Percentiles rank a stretch among this genome's conserved stretches.
These are phyloP conservation scores for Pulveroboletus sp. DNA, from an alignment of 768 basidiomycete genomes.

Conservation along the genomic window DNA sequence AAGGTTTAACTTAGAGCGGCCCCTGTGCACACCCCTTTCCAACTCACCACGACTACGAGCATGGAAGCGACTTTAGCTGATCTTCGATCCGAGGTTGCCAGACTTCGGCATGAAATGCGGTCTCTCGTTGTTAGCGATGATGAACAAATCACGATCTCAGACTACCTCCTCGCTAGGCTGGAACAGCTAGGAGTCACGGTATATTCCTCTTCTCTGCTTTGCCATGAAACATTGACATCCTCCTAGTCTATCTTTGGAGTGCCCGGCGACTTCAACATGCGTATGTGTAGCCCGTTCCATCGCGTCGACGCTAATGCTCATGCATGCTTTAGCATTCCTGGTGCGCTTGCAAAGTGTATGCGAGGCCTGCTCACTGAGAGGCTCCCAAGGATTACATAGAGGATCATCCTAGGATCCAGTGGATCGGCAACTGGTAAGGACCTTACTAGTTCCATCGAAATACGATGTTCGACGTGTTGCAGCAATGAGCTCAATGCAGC, in stretches of 20 bases:
- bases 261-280: slow-evolving; percentile 85
- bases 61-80: slow-evolving; percentile 15
- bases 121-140: slow-evolving; percentile 35
- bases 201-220: slow-evolving; percentile 11
- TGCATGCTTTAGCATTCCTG: slow-evolving; percentile 22
- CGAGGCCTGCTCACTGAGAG: neutral
- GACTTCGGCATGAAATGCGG: slow-evolving; percentile 45
- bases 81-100: slow-evolving; percentile 44
- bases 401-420: slow-evolving; percentile 69
- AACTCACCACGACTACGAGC: neutral
- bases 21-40: neutral
- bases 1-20: neutral
- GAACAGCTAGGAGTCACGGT: slow-evolving; percentile 64
- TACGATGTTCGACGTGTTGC: neutral
- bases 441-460: neutral
- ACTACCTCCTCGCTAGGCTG: slow-evolving; percentile 60
- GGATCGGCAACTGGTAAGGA: slow-evolving; percentile 81
- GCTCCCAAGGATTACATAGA: slow-evolving; percentile 70
- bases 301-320: neutral
- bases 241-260: slow-evolving; percentile 74
- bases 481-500: slow-evolving; percentile 85
- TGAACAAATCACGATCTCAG: slow-evolving; percentile 47
- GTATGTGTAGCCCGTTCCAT: slow-evolving; percentile 20
- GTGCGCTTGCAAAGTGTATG: slow-evolving; percentile 12
- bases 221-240: neutral